phyloP scores from a whole-genome alignment of 2,329 filamentous ascomycete species.

The Paraphoma chrysanthemicola region DNA sequence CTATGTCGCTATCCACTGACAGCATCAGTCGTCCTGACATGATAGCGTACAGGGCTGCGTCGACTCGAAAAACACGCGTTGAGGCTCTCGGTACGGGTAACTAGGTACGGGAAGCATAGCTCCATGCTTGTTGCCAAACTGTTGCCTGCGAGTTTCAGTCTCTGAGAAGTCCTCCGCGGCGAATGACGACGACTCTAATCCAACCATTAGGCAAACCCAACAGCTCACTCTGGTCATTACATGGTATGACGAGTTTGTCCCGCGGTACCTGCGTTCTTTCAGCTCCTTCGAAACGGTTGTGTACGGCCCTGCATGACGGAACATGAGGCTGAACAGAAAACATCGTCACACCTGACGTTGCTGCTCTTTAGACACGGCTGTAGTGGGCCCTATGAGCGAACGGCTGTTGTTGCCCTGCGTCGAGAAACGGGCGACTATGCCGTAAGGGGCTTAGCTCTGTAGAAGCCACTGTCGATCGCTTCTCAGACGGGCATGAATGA shows the following conservation, averaged over 20 bases:
- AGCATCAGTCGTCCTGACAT: too few relatives aligned
- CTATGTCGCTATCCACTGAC: too few relatives aligned
- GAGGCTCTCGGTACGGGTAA: background rate
- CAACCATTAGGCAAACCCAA: background rate
- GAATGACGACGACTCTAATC: background rate
- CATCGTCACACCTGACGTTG: constrained; percentile 31
- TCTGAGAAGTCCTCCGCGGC: background rate
- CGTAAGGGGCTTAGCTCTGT: background rate
- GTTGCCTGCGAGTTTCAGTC: background rate
- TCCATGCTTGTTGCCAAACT: background rate
- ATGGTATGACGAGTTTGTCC: constrained; percentile 8
- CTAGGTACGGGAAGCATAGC: background rate
- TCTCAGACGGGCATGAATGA: constrained; percentile 18
- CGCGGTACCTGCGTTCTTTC: constrained; percentile 24
- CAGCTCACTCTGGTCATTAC: constrained; percentile 1
- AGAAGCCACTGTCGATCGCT: constrained; percentile 7
- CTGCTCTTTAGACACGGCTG: constrained; percentile 6
- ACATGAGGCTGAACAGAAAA: constrained; percentile 19
- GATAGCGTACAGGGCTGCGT: background rate
- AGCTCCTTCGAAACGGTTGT: constrained; percentile 2
- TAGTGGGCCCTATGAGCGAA: constrained; percentile 16
- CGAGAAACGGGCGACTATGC: constrained; percentile 7
- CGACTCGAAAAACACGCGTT: background rate
- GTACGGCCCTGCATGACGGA: constrained; percentile 5
- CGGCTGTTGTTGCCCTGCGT: constrained; percentile 27